Evolutionary conservation across 441 rosid species (phyloP).

Genomic region (Geranium incanum): DNA sequence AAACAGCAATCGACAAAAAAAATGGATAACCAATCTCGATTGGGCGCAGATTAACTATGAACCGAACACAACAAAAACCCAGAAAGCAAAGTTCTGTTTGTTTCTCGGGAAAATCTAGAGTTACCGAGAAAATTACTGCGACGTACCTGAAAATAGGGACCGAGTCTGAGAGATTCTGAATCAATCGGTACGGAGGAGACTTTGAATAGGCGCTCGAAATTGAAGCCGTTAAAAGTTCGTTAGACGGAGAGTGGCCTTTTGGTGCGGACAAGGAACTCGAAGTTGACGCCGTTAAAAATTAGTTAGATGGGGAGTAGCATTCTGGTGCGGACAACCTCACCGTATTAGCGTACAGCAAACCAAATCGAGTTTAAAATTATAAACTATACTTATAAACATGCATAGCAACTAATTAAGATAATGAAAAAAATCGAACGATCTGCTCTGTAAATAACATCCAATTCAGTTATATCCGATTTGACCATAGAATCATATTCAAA

Average conservation of each 20-base stretch:
- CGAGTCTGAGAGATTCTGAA: constrained; percentile 8
- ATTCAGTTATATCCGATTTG: too few relatives aligned
- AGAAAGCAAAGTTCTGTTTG: not conserved
- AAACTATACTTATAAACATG: too few relatives aligned
- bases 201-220: constrained; percentile 1
- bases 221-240: not conserved
- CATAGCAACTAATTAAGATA: too few relatives aligned
- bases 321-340: not conserved
- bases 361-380: too few relatives aligned
- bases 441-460: too few relatives aligned
- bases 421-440: too few relatives aligned
- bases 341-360: not conserved
- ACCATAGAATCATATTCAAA: too few relatives aligned
- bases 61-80: not conserved
- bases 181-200: constrained; percentile 6
- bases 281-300: not conserved
- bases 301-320: not conserved
- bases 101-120: not conserved
- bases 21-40: constrained; percentile 7
- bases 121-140: not conserved
- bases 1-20: not conserved
- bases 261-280: not conserved
- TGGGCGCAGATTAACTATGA: not conserved
- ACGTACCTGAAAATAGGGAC: constrained; percentile 1
- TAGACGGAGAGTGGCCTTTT: not conserved